Conservation (phyloP, 768 basidiomycete species). For the Xanthoconium stramineum region DNA sequence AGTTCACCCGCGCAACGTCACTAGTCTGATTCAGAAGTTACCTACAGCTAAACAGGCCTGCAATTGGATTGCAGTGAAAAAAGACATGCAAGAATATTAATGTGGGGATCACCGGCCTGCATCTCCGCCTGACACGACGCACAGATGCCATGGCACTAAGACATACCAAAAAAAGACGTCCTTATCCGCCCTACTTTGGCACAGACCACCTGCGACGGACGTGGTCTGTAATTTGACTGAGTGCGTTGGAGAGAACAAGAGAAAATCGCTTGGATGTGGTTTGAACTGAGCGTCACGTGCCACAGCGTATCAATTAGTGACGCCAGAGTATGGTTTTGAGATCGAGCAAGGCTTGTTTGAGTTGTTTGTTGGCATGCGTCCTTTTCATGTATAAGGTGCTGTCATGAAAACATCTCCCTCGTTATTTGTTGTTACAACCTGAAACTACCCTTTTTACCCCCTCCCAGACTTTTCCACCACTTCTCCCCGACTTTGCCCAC, state of each 20-base stretch:
- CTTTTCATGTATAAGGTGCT: too few species aligned
- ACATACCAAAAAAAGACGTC: conserved; percentile 24
- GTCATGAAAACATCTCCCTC: too few species aligned
- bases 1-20: too few species aligned
- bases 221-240: conserved; percentile 35
- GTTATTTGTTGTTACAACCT: conserved; percentile 4
- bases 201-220: conserved; percentile 26
- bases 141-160: conserved; percentile 31
- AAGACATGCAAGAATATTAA: background rate
- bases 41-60: too few species aligned
- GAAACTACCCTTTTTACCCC: conserved; percentile 5
- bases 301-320: too few species aligned
- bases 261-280: background rate
- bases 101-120: conserved; percentile 34
- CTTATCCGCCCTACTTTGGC: conserved; percentile 35
- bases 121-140: conserved; percentile 14
- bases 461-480: conserved; percentile 49
- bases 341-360: too few species aligned
- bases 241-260: conserved; percentile 23
- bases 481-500: conserved; percentile 11
- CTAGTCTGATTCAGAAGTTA: too few species aligned
- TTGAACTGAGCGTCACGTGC: background rate
- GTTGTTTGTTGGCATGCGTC: too few species aligned
- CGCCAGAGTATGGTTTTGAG: too few species aligned
- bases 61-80: too few species aligned